Base-by-base conservation (phyloP, 768 basidiomycete genomes). In the Pleurotus tuoliensis region DNA sequence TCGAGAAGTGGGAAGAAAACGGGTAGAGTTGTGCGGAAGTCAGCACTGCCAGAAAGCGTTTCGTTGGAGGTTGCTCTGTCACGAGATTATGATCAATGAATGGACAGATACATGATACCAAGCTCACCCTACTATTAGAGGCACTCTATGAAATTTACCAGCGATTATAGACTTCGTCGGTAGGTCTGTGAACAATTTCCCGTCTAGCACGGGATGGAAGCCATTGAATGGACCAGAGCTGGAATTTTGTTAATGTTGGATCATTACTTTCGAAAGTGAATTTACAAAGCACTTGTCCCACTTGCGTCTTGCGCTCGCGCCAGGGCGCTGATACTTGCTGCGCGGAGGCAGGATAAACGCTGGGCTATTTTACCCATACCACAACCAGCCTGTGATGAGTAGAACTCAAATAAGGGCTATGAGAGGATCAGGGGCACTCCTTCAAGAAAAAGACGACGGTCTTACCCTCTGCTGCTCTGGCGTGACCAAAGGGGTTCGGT, bases 61-160 rank as follows among this genome's bases (percentile, higher is more conserved):
- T 87, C 84, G 49, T 88, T 84, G 5, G 82, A 80, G 2, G 82
- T 83, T 0, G 83, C 71, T 2, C 85, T 75, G 53, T 3, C 57
- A 12, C 34, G 8, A 22, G 18, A 38, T 41, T 40, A 11, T 25
- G 51, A 11, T 18, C 25, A 51, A 46, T n/a, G 15, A 41, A 41
- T 34, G 9, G 4, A 16, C 30, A 49, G 34, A 24, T 11, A 15
- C 34, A 51, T 24, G 47, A 44, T 44, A 24, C 43, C 16, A 66
- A 34, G 30, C 74, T 16, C 62, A 85, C 85, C 84, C 83, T 30
- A 83, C 77, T 30, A 89, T 79, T 3, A 86, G 63, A 4, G 83
- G 79, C 3, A 86, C 79, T n/a, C 71, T 66, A 1, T 73, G 67
- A 55, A 82, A 81, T 16, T 75, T 71, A 3, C 81, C 79, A 1